These are phyloP conservation scores for Phialophora tarda DNA, from an alignment of 2,329 filamentous ascomycete species.

Conservation along the genomic window DNA sequence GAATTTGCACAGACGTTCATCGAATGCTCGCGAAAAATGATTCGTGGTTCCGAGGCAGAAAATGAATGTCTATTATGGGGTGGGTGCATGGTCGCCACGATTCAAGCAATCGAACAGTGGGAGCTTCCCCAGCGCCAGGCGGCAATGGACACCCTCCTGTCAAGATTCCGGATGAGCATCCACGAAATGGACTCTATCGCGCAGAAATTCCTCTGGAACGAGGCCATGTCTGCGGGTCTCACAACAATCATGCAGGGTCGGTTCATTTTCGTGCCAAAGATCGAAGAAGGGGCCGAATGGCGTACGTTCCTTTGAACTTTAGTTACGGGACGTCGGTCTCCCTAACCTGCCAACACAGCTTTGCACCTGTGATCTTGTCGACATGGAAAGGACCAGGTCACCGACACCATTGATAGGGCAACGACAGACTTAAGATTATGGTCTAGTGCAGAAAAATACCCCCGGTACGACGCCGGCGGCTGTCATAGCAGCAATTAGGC, in stretches of 20 bases:
- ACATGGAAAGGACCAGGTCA: neutral
- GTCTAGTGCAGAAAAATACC: neutral
- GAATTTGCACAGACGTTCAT: constrained; percentile 23
- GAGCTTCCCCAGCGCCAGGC: constrained; percentile 13
- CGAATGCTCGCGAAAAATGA: constrained; percentile 22
- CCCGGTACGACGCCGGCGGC: neutral
- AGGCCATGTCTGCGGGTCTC: constrained; percentile 20
- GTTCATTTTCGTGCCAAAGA: constrained; percentile 7
- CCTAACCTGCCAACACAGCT: neutral
- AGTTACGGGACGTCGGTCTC: neutral
- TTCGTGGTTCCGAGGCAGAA: constrained; percentile 14
- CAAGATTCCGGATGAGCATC: constrained; percentile 13
- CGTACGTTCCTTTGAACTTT: neutral
- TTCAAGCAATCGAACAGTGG: constrained; percentile 19
- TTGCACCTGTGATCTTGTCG: neutral
- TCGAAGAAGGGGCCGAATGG: constrained; percentile 8
- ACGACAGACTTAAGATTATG: neutral
- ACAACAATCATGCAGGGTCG: constrained; percentile 4
- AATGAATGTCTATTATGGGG: constrained; percentile 29
- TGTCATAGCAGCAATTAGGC: neutral
- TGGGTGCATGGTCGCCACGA: constrained; percentile 24
- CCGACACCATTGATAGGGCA: neutral
- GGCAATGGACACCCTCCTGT: constrained; percentile 3
- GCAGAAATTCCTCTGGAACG: constrained; percentile 28
- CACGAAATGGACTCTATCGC: constrained; percentile 22